Evolutionary conservation across 2,329 filamentous ascomycete species (phyloP).

Genomic region (Thyridium curvatum): DNA sequence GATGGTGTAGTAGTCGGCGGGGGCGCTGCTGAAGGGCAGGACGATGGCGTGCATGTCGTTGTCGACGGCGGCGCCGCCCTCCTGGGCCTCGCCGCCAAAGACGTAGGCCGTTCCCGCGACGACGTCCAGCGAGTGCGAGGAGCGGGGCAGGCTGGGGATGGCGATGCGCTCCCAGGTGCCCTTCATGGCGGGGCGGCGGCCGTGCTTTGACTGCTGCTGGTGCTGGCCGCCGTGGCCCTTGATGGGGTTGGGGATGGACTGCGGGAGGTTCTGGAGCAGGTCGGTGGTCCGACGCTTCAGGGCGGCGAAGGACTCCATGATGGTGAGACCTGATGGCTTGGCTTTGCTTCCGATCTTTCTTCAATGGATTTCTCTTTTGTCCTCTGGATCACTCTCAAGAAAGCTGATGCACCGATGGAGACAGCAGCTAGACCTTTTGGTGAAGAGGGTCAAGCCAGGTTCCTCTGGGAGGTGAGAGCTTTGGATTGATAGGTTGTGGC

Average conservation of each 20-base stretch:
- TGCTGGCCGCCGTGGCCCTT: conserved; percentile 4
- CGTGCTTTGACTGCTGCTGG: too few relatives aligned
- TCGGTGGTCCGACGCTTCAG: conserved; percentile 51
- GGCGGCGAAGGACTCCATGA: conserved; percentile 46
- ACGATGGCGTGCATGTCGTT: conserved; percentile 64
- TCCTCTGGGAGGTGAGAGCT: too few relatives aligned
- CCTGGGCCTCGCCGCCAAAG: conserved; percentile 66
- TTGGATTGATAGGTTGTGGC: too few relatives aligned
- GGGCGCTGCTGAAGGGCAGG: conserved; percentile 50
- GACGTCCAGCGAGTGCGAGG: conserved; percentile 65
- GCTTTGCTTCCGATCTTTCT: too few relatives aligned
- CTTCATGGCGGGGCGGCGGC: conserved; percentile 27
- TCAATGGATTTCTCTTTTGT: too few relatives aligned
- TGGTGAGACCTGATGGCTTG: too few relatives aligned
- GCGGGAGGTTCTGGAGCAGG: conserved; percentile 42
- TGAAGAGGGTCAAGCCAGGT: too few relatives aligned
- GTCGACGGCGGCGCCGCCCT: conserved; percentile 58
- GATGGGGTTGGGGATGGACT: conserved; percentile 28
- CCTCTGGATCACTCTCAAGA: too few relatives aligned
- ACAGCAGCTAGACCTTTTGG: too few relatives aligned
- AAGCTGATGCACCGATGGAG: too few relatives aligned
- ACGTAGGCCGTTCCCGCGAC: conserved; percentile 50
- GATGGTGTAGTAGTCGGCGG: conserved; percentile 54
- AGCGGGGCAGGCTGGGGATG: conserved; percentile 55
- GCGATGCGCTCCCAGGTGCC: conserved; percentile 57